These are phyloP conservation scores for Amanita rubescens DNA, from an alignment of 768 basidiomycete genomes.

Conservation along the genomic window DNA sequence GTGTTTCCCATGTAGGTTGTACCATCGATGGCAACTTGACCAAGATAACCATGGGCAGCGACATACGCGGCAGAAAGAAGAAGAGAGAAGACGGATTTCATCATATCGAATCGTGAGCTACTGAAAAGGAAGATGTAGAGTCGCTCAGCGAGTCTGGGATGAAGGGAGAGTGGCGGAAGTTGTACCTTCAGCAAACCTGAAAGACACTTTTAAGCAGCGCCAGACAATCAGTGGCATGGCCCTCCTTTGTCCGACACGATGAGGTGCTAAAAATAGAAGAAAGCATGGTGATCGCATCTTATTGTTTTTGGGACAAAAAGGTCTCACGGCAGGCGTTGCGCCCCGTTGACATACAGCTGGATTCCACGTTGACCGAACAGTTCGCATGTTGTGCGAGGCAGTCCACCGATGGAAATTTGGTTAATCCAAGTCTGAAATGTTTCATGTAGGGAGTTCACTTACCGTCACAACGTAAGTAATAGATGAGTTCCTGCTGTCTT, in stretches of 20 bases:
- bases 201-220: background rate
- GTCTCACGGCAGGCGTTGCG: background rate
- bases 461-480: too few relatives aligned
- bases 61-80: constrained; percentile 29
- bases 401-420: too few relatives aligned
- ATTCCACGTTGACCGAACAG: background rate
- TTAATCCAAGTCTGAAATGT: too few relatives aligned
- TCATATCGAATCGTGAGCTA: background rate
- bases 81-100: constrained; percentile 26
- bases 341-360: background rate
- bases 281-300: background rate
- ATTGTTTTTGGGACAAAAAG: background rate
- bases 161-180: background rate
- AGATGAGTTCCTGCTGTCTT: too few relatives aligned
- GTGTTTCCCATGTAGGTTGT: constrained; percentile 29
- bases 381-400: too few relatives aligned
- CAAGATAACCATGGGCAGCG: constrained; percentile 39
- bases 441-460: too few relatives aligned
- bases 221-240: background rate
- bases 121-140: background rate
- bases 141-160: constrained; percentile 4
- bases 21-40: constrained; percentile 31
- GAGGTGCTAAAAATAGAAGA: too few relatives aligned
- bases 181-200: background rate
- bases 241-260: background rate